Base-by-base conservation (phyloP, 2,329 filamentous ascomycete genomes). In the Elsinoe ampelina region DNA sequence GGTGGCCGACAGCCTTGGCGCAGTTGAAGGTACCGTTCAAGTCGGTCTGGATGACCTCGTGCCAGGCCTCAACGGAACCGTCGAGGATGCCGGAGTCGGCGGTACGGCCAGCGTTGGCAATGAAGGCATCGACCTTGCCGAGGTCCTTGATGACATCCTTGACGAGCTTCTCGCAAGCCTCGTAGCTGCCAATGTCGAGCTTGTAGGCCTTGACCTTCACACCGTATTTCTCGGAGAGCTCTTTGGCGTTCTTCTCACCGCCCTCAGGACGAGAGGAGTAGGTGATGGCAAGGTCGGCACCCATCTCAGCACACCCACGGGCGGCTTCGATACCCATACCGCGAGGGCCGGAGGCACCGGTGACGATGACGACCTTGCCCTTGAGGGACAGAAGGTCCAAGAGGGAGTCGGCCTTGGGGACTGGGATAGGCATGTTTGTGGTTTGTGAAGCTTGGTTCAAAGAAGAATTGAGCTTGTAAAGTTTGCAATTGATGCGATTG, bases 21-120 rank as follows among this genome's bases (percentile, higher is more conserved):
- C 89, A 95, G 80, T 91, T 82, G 73, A 89, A 88, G 26, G 80
- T 83, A 11, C 90, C 91, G n/a, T 84, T 93, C 63, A 95, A 78
- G 72, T 96, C 95, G 66, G 92, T 85, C 65, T 86, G 81, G 71
- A 95, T 79, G 76, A 95, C 88, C 70, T 83, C 80, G 68, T 90
- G 83, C 68, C 83, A 82, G 67, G 89, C 86, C 66, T 85, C 78
- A 19, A 86, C 82, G 20, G 81, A 80, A 67, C 82, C 82, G 61
- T 89, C 85, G 50, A 88, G 75, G 66, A 88, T 78, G 58, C 85
- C 85, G 57, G 73, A 75, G 72, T 85, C 79, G 63, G 85, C 84
- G 5, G 86, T 87, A 60, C 82, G 80, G 57, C 86, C 86, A 17
- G 86, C 85, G 70, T 86, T 86, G 71, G 82, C 82, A 62, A 85